Evolutionary conservation across 1,139 yeast genomes (phyloP).

Genomic region (Debaryomyces sp.): DNA sequence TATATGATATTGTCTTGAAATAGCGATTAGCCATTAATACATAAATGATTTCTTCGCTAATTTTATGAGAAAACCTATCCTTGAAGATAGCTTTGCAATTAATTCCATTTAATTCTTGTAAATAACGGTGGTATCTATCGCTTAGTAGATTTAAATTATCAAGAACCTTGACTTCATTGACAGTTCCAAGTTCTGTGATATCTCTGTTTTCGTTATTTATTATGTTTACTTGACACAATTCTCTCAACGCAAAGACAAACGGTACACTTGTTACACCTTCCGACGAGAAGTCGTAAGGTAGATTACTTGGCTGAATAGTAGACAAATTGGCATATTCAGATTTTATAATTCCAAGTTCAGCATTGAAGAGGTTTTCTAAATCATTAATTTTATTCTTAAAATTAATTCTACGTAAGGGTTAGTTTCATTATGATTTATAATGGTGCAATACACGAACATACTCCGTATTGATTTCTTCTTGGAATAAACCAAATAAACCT

Average conservation of each 20-base stretch:
- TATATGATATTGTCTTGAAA: constrained; percentile 19
- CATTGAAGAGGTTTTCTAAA: constrained; percentile 11
- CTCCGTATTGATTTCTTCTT: constrained; percentile 12
- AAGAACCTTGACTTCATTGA: not conserved
- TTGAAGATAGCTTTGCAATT: constrained; percentile 22
- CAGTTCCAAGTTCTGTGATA: not conserved
- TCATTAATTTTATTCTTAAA: constrained; percentile 7
- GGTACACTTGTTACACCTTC: not conserved
- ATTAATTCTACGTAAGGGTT: constrained; percentile 6
- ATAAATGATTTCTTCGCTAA: constrained; percentile 25
- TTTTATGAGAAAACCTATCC: constrained; percentile 22
- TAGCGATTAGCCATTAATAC: constrained; percentile 23
- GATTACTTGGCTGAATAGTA: constrained; percentile 2
- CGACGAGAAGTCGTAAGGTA: not conserved
- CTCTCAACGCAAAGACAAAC: not conserved
- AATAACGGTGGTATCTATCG: constrained; percentile 8
- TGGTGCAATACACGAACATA: constrained; percentile 4
- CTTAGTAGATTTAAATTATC: constrained; percentile 7
- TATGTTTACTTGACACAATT: not conserved
- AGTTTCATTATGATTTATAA: not conserved
- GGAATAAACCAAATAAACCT: constrained; percentile 9
- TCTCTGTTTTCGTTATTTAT: not conserved
- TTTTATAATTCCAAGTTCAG: constrained; percentile 3
- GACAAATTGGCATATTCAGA: constrained; percentile 6
- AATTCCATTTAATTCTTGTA: constrained; percentile 9